These are phyloP conservation scores for Diaporthe velutina DNA, from an alignment of 2,329 filamentous ascomycete genomes.

Conservation along the genomic window DNA sequence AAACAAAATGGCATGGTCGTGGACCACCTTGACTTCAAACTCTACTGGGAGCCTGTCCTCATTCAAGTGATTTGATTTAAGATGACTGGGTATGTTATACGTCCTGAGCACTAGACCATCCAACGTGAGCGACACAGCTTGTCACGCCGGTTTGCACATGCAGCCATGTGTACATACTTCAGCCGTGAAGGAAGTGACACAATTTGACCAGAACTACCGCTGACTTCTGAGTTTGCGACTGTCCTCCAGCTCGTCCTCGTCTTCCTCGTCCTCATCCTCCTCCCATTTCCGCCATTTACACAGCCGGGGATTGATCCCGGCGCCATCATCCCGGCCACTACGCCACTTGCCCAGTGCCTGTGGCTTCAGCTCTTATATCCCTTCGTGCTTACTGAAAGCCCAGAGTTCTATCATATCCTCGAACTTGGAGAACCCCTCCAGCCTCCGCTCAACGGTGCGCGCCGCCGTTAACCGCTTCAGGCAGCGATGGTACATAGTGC, in stretches of 20 bases:
- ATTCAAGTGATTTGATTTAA: neutral
- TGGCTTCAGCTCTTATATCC: neutral
- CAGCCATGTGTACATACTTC: too few species aligned
- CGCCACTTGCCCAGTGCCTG: neutral
- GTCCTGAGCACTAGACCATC: too few species aligned
- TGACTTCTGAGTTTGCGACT: too few species aligned
- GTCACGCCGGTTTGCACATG: neutral
- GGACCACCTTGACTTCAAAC: neutral
- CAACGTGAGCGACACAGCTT: neutral
- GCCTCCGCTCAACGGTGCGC: neutral
- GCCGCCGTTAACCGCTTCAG: neutral
- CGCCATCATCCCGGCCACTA: neutral
- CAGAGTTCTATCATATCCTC: neutral
- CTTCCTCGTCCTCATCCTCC: neutral
- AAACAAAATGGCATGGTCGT: constrained; percentile 10
- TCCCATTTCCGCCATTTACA: neutral
- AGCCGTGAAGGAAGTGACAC: too few species aligned
- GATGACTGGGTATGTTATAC: too few species aligned
- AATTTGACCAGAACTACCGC: too few species aligned
- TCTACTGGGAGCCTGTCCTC: too few species aligned
- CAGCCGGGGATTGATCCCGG: neutral
- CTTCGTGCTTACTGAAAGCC: neutral
- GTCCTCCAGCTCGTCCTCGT: constrained; percentile 34
- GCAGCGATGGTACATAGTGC: neutral
- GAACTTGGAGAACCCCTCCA: neutral